These are phyloP conservation scores for Westerdykella aurantiaca DNA, from an alignment of 2,329 filamentous ascomycete genomes.

Conservation along the genomic window DNA sequence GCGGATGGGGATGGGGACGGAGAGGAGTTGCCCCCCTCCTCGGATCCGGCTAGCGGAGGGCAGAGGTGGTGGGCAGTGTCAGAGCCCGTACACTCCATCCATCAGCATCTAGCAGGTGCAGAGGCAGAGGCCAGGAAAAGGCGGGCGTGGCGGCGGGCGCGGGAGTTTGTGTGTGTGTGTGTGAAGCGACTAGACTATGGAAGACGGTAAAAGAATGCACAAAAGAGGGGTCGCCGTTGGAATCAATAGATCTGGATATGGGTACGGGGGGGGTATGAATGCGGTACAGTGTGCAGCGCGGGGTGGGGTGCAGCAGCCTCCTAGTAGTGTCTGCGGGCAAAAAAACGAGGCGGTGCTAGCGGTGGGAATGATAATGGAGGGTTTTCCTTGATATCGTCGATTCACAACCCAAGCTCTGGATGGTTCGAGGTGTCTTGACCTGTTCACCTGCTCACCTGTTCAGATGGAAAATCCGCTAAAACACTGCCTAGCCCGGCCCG, in stretches of 20 bases:
- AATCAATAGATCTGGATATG: background rate
- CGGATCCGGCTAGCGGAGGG: conserved; percentile 14
- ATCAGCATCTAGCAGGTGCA: conserved; percentile 25
- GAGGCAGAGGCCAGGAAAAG: conserved; percentile 13
- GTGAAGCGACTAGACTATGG: conserved; percentile 5
- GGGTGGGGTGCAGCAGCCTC: no score
- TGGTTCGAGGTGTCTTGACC: no score
- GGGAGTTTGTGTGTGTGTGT: background rate
- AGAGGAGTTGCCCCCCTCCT: conserved; percentile 12
- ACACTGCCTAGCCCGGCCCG: background rate
- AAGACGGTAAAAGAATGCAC: background rate
- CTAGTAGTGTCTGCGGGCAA: no score
- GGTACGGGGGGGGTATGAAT: background rate
- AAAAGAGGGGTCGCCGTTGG: background rate
- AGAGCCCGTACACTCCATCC: conserved; percentile 37
- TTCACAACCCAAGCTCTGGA: no score
- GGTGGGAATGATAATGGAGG: no score
- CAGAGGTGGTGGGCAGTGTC: conserved; percentile 20
- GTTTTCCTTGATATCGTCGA: no score
- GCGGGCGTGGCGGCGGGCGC: conserved; percentile 2
- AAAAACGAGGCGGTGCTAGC: no score
- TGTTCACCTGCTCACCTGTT: background rate
- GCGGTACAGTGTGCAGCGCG: no score
- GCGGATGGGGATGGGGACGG: conserved; percentile 7
- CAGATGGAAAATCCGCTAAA: background rate